Evolutionary conservation across 148 eudicot species (phyloP), one percentile per base, ranked within the genome.

Genomic region (Pharnaceum exiguum): DNA sequence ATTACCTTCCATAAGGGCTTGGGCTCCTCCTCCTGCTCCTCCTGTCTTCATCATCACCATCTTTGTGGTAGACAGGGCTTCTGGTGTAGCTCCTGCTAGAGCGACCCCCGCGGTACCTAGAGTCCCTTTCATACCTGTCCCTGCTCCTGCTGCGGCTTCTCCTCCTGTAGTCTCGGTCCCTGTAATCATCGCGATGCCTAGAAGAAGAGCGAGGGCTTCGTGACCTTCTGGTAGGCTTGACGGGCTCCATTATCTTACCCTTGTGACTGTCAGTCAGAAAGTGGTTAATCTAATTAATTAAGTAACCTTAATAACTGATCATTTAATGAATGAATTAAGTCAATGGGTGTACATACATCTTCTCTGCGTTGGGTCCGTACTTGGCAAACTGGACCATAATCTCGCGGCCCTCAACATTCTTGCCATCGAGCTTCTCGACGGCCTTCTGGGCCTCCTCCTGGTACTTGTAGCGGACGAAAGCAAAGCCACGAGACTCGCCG

Each of bases 31-130:
- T 75, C 9, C 69, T 67, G 61, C 77, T 72, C 61, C 69, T 68
- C 60, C 65, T 71, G 33, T 76, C 74, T 46, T 69, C 77, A 57
- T 60, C 74, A 56, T 77, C 62, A 55, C 43, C 57, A 51, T 65
- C 77, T 59, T 52, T 77, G 32, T 29, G 70, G 61, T 71, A 64
- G 33, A 60, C 80, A 19, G 81, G 83, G 65, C 90, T 83, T 50
- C 48, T 58, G 53, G 85, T 81, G 69, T 73, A 75, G 62, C 95
- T 87, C 75, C 86, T 83, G 76, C 86, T 82, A 66, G 84, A 71
- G 62, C 56, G 73, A 38, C 78, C 75, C 58, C 75, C 72, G 53
- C 57, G 76, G 50, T 72, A 65, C 55, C 78, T 66, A n/a, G n/a
- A n/a, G 28, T 69, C 83, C 40, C 71, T 64, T 26, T 74, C 79